Base-by-base conservation (phyloP, 2,329 filamentous ascomycete genomes). In the Alternaria longipes region DNA sequence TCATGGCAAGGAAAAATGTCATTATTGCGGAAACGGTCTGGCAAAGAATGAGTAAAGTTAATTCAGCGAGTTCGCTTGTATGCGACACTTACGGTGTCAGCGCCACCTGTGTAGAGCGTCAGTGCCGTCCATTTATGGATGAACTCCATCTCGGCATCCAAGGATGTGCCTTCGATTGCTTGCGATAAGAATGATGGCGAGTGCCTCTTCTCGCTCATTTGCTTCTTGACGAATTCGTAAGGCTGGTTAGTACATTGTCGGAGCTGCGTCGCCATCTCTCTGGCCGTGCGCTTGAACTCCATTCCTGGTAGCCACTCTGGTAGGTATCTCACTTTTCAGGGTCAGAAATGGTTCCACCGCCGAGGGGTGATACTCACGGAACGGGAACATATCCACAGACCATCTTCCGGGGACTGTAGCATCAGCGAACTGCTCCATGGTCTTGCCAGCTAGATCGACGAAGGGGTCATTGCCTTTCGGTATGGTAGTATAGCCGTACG, bases 1-100 rank as follows among this genome's bases (percentile, higher is more conserved):
- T 81, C 71, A 86, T 86, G 0, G 84, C 85, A 0, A 87, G 78
- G 20, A 85, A 78, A 67, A 87, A 87, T 0, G 65, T 71, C 30
- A 72, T 65, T 4, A 84, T 62, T 0, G 80, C 73, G 1, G 75
- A 81, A 0, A 82, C 79, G 3, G 79, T 84, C 54, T 81, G 36
- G 54, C 1, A 11, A 8, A 16, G 12, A 11, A 9, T 47, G 6
- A 50, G 44, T 36, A 26, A 34, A 26, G 46, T 1, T 1, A 16
- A 1, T 3, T n/a, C 5, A 20, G 22, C 30, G 12, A 2, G 1
- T 28, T 11, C 8, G 8, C 47, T 4, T 30, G 24, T 26, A 7
- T 26, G 24, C 6, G 46, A 16, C 56, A 49, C 68, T 56, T 63
- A 79, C 78, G 1, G 77, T 82, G 2, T 83, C 79, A 5, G 79